Evolutionary conservation across 129 eudicot genomes (phyloP).

Genomic region (Tagetes erecta): DNA sequence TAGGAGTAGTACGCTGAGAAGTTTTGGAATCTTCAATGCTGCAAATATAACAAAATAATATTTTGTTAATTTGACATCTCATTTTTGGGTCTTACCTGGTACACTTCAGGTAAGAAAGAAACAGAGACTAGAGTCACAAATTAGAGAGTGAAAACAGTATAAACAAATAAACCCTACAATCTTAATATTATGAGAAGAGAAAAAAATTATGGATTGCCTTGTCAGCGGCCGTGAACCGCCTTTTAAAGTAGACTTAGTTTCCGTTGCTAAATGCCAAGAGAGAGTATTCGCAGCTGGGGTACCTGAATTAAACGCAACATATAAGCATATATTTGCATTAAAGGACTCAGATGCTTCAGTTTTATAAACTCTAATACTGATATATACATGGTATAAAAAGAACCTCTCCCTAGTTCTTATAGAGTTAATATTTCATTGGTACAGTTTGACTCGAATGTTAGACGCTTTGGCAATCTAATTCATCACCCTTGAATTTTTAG

Average conservation of each 20-base stretch:
- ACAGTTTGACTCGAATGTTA: neutral
- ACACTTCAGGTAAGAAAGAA: slow-evolving; percentile 13
- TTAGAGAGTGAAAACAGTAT: slow-evolving; percentile 11
- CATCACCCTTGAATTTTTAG: slow-evolving; percentile 7
- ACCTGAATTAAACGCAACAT: slow-evolving; percentile 38
- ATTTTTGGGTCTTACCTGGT: slow-evolving; percentile 8
- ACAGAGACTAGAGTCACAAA: slow-evolving; percentile 12
- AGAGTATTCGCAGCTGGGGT: slow-evolving; percentile 77
- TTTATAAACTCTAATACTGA: neutral
- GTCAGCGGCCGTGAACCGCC: slow-evolving; percentile 48
- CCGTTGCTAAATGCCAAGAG: slow-evolving; percentile 99
- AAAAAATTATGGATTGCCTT: slow-evolving; percentile 27
- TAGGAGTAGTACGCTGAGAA: slow-evolving; percentile 37
- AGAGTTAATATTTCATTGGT: slow-evolving; percentile 17
- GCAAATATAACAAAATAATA: slow-evolving; percentile 14
- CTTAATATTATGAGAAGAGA: neutral
- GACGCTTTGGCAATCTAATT: neutral
- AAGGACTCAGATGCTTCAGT: neutral
- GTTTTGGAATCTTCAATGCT: slow-evolving; percentile 66
- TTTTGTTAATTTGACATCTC: neutral
- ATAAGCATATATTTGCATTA: slow-evolving; percentile 8
- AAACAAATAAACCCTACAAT: slow-evolving; percentile 7
- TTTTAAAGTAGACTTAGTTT: slow-evolving; percentile 73
- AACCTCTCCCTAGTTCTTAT: neutral
- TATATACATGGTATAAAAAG: neutral